Percentiles rank a stretch among this genome's conserved stretches.
Evolutionary conservation across 1,139 yeast species (phyloP).

Genomic region (Magnusiomyces magnusii): DNA sequence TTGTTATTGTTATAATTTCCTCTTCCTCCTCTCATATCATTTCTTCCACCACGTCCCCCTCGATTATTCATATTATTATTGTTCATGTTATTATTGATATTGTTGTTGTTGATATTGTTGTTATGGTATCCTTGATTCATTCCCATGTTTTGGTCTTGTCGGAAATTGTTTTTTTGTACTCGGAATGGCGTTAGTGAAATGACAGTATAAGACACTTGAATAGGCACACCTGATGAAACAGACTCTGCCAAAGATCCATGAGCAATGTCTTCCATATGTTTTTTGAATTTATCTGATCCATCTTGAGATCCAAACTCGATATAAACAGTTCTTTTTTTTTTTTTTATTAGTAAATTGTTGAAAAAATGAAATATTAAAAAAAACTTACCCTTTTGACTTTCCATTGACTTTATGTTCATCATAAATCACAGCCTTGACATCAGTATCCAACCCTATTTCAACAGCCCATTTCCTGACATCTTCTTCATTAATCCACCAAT

Average conservation of each 20-base stretch:
- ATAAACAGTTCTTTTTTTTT: conserved; percentile 16
- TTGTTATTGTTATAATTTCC: conserved; percentile 12
- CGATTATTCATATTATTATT: no score
- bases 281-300: conserved; percentile 17
- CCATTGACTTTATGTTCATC: conserved; percentile 33
- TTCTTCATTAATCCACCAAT: conserved; percentile 33
- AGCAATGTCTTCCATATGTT: conserved; percentile 8
- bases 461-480: conserved; percentile 31
- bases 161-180: conserved; percentile 20
- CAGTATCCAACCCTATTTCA: conserved; percentile 22
- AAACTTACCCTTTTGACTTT: conserved; percentile 28
- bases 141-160: conserved; percentile 3
- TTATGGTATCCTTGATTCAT: conserved; percentile 6
- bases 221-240: conserved; percentile 5
- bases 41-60: conserved; percentile 13
- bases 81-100: no score
- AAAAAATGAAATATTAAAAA: neutral
- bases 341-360: no score
- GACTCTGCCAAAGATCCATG: conserved; percentile 4
- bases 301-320: conserved; percentile 17
- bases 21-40: conserved; percentile 9
- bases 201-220: conserved; percentile 12
- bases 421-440: conserved; percentile 25
- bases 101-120: conserved; percentile 4
- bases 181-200: conserved; percentile 21